phyloP scores from a whole-genome alignment of 2,329 filamentous ascomycete species.

The Raffaelea albimanens region DNA sequence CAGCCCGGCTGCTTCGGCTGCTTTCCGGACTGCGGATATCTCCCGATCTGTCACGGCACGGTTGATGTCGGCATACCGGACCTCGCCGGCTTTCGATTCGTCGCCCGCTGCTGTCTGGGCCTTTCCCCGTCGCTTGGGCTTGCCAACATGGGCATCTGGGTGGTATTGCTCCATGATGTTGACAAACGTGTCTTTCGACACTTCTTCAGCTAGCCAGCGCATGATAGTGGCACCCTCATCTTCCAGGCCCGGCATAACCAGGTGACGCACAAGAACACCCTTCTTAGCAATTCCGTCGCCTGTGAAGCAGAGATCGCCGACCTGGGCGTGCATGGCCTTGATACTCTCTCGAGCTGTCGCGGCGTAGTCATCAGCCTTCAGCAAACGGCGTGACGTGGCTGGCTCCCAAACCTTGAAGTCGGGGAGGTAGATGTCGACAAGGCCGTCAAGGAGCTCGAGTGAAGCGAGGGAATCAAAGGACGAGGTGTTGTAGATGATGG shows the following conservation, averaged over 20 bases:
- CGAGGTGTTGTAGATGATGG: slow-evolving; percentile 79
- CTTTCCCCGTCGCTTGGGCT: slow-evolving; percentile 36
- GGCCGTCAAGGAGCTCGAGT: slow-evolving; percentile 62
- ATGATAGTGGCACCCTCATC: slow-evolving; percentile 67
- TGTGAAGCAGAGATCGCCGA: slow-evolving; percentile 76
- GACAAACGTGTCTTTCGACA: slow-evolving; percentile 68
- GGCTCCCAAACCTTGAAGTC: slow-evolving; percentile 78
- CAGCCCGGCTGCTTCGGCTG: slow-evolving; percentile 61
- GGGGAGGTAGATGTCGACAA: slow-evolving; percentile 80
- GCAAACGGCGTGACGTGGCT: slow-evolving; percentile 55
- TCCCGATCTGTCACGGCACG: slow-evolving; percentile 57
- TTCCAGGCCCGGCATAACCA: slow-evolving; percentile 77
- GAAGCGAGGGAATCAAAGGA: slow-evolving; percentile 69
- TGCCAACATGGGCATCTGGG: slow-evolving; percentile 73
- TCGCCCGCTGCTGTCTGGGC: slow-evolving; percentile 13
- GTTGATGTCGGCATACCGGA: slow-evolving; percentile 71
- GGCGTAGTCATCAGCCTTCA: slow-evolving; percentile 73
- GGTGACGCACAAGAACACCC: slow-evolving; percentile 65
- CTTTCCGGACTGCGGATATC: slow-evolving; percentile 53
- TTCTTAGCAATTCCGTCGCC: slow-evolving; percentile 71
- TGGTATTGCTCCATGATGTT: slow-evolving; percentile 88
- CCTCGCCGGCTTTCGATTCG: slow-evolving; percentile 20
- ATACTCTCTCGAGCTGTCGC: slow-evolving; percentile 66
- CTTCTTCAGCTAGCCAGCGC: slow-evolving; percentile 61
- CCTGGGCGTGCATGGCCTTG: slow-evolving; percentile 70